These are phyloP conservation scores for Rhodotorula diobovata DNA, from an alignment of 768 basidiomycete species.

Conservation along the genomic window DNA sequence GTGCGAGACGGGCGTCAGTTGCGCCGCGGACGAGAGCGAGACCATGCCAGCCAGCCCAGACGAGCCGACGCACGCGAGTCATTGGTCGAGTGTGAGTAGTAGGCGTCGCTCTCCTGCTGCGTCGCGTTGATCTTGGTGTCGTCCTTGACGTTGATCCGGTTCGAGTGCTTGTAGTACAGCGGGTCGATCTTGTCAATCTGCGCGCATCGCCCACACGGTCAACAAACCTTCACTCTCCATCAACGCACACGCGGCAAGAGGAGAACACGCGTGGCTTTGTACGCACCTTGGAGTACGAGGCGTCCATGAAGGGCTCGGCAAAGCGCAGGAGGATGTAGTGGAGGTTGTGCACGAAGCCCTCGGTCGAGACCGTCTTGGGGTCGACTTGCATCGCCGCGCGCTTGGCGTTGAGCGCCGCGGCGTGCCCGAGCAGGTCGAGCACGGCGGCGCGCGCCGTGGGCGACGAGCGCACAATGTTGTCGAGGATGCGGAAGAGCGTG, in stretches of 20 bases:
- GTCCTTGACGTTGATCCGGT: constrained; percentile 71
- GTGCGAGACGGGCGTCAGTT: not conserved
- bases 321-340: constrained; percentile 77
- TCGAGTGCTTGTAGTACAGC: constrained; percentile 61
- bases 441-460: constrained; percentile 73
- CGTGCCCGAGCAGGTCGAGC: constrained; percentile 71
- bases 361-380: constrained; percentile 74
- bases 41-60: too few species aligned
- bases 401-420: constrained; percentile 69
- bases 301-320: constrained; percentile 92
- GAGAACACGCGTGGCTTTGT: too few species aligned
- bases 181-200: constrained; percentile 89
- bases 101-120: constrained; percentile 73
- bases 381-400: constrained; percentile 95
- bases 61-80: not conserved
- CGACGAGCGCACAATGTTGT: constrained; percentile 77
- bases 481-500: constrained; percentile 80
- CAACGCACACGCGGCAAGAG: too few species aligned
- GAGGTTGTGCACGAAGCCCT: constrained; percentile 88
- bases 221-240: too few species aligned
- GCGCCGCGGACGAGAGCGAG: too few species aligned
- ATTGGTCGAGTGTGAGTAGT: constrained; percentile 49
- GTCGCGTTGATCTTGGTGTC: constrained; percentile 93
- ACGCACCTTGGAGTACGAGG: constrained; percentile 73
- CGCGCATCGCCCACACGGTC: not conserved